phyloP scores from a whole-genome alignment of 2,329 filamentous ascomycete species.

The Pseudogymnoascus pannorum region DNA sequence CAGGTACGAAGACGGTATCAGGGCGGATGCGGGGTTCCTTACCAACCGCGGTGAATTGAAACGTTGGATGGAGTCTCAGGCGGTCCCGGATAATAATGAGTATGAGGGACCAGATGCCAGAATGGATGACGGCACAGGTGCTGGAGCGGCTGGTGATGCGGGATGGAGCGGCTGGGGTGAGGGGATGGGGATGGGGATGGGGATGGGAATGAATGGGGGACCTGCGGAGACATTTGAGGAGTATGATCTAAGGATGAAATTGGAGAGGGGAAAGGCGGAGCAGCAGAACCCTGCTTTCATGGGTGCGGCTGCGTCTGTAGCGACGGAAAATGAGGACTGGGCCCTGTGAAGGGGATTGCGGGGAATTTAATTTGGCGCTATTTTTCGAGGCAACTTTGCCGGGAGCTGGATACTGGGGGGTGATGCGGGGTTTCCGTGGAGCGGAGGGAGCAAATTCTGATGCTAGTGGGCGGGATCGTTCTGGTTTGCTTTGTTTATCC shows the following conservation, averaged over 20 bases:
- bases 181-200: not conserved
- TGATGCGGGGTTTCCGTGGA: too few relatives aligned
- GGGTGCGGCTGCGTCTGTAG: not conserved
- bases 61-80: constrained; percentile 8
- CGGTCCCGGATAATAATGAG: not conserved
- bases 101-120: not conserved
- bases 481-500: not conserved
- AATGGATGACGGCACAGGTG: not conserved
- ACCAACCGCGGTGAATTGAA: constrained; percentile 16
- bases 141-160: not conserved
- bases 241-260: not conserved
- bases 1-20: constrained; percentile 12
- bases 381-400: too few relatives aligned
- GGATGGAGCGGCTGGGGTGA: not conserved
- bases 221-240: not conserved
- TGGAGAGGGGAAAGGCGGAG: not conserved
- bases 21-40: constrained; percentile 21
- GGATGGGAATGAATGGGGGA: not conserved
- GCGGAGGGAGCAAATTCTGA: not conserved
- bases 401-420: too few relatives aligned
- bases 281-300: not conserved
- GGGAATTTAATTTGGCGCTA: not conserved
- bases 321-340: not conserved
- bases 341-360: not conserved
- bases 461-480: not conserved